These are phyloP conservation scores for Kwoniella dejecticola DNA, from an alignment of 768 basidiomycete genomes.

Conservation along the genomic window DNA sequence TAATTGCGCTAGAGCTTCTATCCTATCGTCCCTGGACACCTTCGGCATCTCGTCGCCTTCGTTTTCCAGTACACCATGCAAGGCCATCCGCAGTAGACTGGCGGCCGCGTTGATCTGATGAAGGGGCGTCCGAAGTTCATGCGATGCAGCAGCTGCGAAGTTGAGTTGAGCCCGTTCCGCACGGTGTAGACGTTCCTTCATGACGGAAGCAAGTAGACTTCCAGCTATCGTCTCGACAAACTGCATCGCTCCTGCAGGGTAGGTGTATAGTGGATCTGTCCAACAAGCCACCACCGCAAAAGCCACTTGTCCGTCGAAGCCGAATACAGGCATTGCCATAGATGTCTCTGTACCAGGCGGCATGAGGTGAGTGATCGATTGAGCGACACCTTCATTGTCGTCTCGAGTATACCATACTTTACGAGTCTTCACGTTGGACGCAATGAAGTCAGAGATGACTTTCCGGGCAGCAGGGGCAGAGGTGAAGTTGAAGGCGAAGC, in stretches of 20 bases:
- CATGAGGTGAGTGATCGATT: conserved; percentile 47
- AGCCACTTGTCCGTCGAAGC: conserved; percentile 50
- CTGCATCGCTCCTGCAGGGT: conserved; percentile 47
- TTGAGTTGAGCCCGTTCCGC: conserved; percentile 42
- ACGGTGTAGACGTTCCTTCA: conserved; percentile 45
- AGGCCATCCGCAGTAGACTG: conserved; percentile 27
- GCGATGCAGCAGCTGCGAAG: conserved; percentile 51
- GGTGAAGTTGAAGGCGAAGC: conserved; percentile 49
- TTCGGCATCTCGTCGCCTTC: neutral
- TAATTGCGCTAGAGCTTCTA: conserved; percentile 36
- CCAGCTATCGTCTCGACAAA: conserved; percentile 54
- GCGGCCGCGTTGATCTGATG: conserved; percentile 53
- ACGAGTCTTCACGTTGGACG: conserved; percentile 48
- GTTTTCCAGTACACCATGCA: conserved; percentile 23
- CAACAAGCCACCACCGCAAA: conserved; percentile 52
- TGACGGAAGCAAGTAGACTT: conserved; percentile 48
- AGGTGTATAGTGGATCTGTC: conserved; percentile 51
- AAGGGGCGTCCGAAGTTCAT: conserved; percentile 52
- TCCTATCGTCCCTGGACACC: conserved; percentile 25
- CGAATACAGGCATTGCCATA: conserved; percentile 53
- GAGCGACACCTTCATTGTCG: conserved; percentile 46
- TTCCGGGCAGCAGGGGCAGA: conserved; percentile 38
- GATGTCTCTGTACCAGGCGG: conserved; percentile 47
- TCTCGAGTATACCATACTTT: conserved; percentile 52
- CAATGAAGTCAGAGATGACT: conserved; percentile 52